phyloP scores from a whole-genome alignment of 139 green algal species.

The Volvox reticuliferus region DNA sequence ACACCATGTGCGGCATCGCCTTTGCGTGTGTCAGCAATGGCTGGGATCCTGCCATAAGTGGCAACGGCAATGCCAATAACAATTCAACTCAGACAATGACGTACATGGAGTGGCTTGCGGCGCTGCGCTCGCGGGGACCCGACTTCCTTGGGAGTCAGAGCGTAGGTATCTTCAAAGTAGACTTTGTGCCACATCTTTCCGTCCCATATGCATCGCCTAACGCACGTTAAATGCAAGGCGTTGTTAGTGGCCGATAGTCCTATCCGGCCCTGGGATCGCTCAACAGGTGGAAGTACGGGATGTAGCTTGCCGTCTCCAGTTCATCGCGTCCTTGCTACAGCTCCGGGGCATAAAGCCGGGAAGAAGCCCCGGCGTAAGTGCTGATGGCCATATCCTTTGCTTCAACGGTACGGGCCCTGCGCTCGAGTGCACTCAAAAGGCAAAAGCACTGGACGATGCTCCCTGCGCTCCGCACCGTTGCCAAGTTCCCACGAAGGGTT shows the following conservation, averaged over 20 bases:
- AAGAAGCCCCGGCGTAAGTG: conserved; percentile 9
- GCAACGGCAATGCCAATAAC: neutral
- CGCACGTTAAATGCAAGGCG: too few species aligned
- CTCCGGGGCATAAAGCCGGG: conserved; percentile 60
- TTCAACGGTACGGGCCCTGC: conserved; percentile 72
- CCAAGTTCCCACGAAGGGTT: too few species aligned
- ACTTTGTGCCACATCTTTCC: neutral
- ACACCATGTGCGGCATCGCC: neutral
- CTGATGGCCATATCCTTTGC: conserved; percentile 70
- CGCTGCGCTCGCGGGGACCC: neutral
- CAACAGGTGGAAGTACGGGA: neutral
- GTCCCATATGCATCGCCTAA: too few species aligned
- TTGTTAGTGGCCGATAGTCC: neutral
- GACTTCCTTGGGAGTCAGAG: neutral
- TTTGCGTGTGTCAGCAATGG: neutral
- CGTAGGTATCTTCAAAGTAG: neutral
- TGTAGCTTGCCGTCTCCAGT: neutral
- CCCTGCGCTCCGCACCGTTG: too few species aligned
- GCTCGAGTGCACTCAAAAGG: too few species aligned
- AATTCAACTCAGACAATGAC: neutral
- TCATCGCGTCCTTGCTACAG: conserved; percentile 80
- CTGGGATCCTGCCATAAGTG: neutral
- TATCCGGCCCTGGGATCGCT: too few species aligned
- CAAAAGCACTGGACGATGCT: too few species aligned
- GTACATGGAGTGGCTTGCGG: neutral